Percentiles rank a stretch among this genome's conserved stretches.
Evolutionary conservation across 2,329 filamentous ascomycete genomes (phyloP).

Genomic region (Teratosphaeria destructans): DNA sequence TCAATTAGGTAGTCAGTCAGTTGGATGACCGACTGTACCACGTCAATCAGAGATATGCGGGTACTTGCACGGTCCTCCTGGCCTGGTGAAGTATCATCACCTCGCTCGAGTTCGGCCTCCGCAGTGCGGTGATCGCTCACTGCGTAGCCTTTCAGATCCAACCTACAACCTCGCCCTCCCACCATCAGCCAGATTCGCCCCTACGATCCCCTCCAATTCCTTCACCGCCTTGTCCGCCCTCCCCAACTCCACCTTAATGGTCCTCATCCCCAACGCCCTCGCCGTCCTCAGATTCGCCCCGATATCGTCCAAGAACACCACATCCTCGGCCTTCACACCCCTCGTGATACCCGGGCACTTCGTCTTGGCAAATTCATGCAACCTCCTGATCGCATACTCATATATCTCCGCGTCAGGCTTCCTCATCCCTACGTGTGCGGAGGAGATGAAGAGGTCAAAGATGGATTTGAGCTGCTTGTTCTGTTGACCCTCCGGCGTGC

Average conservation of each 20-base stretch:
- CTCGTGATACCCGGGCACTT: constrained; percentile 39
- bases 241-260: constrained; percentile 75
- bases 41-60: too few relatives aligned
- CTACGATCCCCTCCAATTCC: constrained; percentile 66
- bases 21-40: too few relatives aligned
- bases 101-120: background rate
- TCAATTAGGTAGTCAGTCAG: too few relatives aligned
- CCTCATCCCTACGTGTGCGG: constrained; percentile 73
- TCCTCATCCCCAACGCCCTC: constrained; percentile 62
- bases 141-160: background rate
- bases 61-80: too few relatives aligned
- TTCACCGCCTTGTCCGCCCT: constrained; percentile 70
- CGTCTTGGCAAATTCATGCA: constrained; percentile 52
- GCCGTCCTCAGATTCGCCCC: constrained; percentile 83
- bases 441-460: constrained; percentile 84
- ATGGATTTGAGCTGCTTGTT: constrained; percentile 46
- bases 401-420: constrained; percentile 85
- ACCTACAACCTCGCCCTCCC: constrained; percentile 14
- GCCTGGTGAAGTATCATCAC: too few relatives aligned
- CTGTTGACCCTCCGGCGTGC: constrained; percentile 28
- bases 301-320: constrained; percentile 89
- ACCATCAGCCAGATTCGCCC: constrained; percentile 49
- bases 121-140: background rate
- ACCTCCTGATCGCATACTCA: constrained; percentile 54
- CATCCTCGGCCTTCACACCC: constrained; percentile 51